Base-by-base conservation (phyloP, 352 stramenopile species). In the Pythium rishiriense region DNA sequence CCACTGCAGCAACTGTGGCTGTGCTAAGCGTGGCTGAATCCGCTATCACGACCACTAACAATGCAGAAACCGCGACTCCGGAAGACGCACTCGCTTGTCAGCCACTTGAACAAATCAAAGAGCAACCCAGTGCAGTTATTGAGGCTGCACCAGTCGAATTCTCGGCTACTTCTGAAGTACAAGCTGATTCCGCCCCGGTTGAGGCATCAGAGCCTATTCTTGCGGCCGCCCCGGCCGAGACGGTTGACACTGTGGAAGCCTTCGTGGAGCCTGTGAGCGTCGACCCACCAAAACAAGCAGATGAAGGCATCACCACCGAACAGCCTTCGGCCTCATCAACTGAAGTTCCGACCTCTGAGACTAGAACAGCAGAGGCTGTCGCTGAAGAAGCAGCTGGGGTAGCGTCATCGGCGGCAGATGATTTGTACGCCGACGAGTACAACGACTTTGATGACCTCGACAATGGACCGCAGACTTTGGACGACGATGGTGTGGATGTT, bases 391-490 rank as follows among this genome's bases (percentile, higher is more conserved):
- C 66, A 4, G 64, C 53, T 8, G 64, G 29, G 4, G 50, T 60
- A 10, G 58, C 43, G 9, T 37, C 42, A 12, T 64, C 59, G 4
- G 61, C 54, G 2, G 53, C 61, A 0, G 77, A 87, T 66, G 76
- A 75, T 39, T 70, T 90, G 62, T 90, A 88, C 42, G 77, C 68
- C 9, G 81, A 88, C 54, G 69, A 73, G 28, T 82, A 80, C 47
- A 75, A 68, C 21, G 79, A 90, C 42, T 88, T 88, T 62, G 79
- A 88, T 1, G 55, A 69, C 26, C 33, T 55, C n/a, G 64, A 65
- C 22, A 70, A 66, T 19, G 57, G 42, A 26, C 45, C 61, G 15
- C 61, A 45, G 4, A 68, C 52, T 2, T 11, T 58, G 37, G 61
- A 68, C 21, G 61, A 68, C 14, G 61, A 68, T 7, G 35, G n/a